Evolutionary conservation across 257 asterid genomes (phyloP).

Genomic region (Capsicum baccatum): DNA sequence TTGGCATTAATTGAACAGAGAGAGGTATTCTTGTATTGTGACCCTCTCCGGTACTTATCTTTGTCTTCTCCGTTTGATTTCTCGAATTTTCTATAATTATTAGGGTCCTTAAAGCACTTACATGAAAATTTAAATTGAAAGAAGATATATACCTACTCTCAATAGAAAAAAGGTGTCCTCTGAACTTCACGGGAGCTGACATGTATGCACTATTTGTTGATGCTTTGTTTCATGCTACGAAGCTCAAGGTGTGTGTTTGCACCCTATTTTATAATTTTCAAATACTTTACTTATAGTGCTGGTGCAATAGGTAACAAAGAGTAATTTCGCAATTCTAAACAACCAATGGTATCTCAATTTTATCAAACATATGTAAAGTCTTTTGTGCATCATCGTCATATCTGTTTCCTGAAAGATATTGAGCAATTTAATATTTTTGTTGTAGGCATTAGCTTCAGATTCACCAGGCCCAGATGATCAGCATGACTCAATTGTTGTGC

Average conservation of each 20-base stretch:
- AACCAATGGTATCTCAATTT: background rate
- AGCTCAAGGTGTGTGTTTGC: slow-evolving; percentile 57
- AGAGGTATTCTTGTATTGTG: slow-evolving; percentile 57
- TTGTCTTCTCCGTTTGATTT: slow-evolving; percentile 10
- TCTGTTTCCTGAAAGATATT: background rate
- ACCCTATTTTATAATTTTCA: background rate
- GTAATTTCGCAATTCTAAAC: background rate
- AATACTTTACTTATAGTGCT: background rate
- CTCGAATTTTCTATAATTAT: background rate
- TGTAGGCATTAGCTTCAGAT: slow-evolving; percentile 59
- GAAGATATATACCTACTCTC: slow-evolving; percentile 74
- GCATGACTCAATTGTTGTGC: slow-evolving; percentile 61
- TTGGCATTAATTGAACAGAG: slow-evolving; percentile 89
- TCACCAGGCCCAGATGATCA: slow-evolving; percentile 45
- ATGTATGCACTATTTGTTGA: slow-evolving; percentile 97
- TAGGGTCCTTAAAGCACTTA: slow-evolving; percentile 89
- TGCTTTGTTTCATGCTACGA: slow-evolving; percentile 99
- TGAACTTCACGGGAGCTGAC: slow-evolving; percentile 97
- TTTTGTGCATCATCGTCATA: background rate
- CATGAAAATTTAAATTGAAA: slow-evolving; percentile 82
- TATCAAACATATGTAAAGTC: background rate
- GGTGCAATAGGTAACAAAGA: background rate
- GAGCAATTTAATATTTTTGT: background rate
- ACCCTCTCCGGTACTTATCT: background rate
- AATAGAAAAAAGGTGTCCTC: slow-evolving; percentile 86